Evolutionary conservation across 805 yeast genomes (phyloP), one percentile per base, ranked within the genome.

Genomic region (Huiozyma sinensis): DNA sequence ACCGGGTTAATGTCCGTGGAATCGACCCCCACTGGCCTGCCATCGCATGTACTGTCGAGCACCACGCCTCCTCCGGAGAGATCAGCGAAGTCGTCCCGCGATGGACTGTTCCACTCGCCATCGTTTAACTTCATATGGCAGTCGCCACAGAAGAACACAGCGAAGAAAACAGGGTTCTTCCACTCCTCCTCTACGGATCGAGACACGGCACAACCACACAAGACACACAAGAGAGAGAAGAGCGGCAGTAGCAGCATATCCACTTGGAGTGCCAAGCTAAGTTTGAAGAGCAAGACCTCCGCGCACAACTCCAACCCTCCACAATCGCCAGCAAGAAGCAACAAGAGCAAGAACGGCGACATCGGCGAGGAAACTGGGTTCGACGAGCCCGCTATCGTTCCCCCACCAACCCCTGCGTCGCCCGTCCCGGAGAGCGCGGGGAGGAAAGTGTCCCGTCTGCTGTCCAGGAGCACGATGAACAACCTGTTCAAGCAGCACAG

Each of bases 81-180:
- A 10, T 41, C 36, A 8, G 11, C 28, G 33, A 32, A 32, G 8
- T 28, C 28, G n/a, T 36, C 38, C 3, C 43, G 42, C 30, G 53
- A 48, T 24, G 37, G 44, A 1, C 31, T 44, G 13, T 53, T 56
- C 40, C 52, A 47, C 29, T 48, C 63, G 3, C 55, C 60, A 35
- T 49, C 55, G 10, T 58, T 56, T 33, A 57, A 52, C 42, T 52
- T 50, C 44, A 49, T 56, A 28, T 58, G 63, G 63, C 55, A 55
- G 38, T 42, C 46, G 7, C 30, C 44, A 3, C 13, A 34, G 10
- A 34, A 34, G 37, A 34, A 34, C 9, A 34, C 17, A 3, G 10
- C 27, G 4, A 34, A 13, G 9, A 10, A 34, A 17, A 17, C 24
- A 17, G 24, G 24, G 8, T 34, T 28, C 29, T 38, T 24, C 12